A percentile compares a stretch with the other conserved stretches of the same genome.
phyloP scores from a whole-genome alignment of 2,329 filamentous ascomycete species.

The Peltaster fructicola region DNA sequence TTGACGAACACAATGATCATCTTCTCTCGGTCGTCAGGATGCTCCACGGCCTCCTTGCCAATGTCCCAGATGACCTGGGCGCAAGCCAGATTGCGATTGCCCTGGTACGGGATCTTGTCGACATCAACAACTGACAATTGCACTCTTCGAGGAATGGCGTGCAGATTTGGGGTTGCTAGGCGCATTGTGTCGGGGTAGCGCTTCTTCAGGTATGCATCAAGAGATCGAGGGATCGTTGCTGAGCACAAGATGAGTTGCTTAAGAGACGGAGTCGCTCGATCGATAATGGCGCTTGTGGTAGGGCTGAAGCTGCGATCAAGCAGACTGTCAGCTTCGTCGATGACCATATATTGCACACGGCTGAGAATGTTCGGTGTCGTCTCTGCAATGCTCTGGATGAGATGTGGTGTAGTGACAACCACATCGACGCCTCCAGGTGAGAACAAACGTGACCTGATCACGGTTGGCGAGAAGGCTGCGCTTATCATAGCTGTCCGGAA shows the following conservation, averaged over 20 bases:
- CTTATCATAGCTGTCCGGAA: conserved; percentile 74
- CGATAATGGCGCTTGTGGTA: conserved; percentile 65
- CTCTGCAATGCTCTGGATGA: conserved; percentile 74
- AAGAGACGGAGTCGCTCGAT: conserved; percentile 62
- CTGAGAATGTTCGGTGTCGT: conserved; percentile 82
- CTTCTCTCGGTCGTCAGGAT: conserved; percentile 43
- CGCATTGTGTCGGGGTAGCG: conserved; percentile 70
- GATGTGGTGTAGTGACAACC: conserved; percentile 71
- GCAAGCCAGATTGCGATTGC: conserved; percentile 84
- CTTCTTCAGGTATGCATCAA: conserved; percentile 68
- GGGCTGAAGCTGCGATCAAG: conserved; percentile 85
- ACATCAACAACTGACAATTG: conserved; percentile 88
- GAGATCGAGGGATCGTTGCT: conserved; percentile 78
- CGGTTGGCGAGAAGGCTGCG: conserved; percentile 53
- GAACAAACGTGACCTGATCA: conserved; percentile 76
- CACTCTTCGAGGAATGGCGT: conserved; percentile 86
- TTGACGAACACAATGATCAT: conserved; percentile 93
- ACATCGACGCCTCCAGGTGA: conserved; percentile 67
- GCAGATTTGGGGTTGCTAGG: conserved; percentile 85
- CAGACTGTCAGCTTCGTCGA: conserved; percentile 92
- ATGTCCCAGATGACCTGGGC: conserved; percentile 92
- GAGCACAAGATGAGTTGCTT: conserved; percentile 84
- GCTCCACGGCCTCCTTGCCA: conserved; percentile 50
- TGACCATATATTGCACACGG: conserved; percentile 71
- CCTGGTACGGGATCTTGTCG: conserved; percentile 77